Conservation (phyloP, 179 eudicot species). For the Camellia oleifera region DNA sequence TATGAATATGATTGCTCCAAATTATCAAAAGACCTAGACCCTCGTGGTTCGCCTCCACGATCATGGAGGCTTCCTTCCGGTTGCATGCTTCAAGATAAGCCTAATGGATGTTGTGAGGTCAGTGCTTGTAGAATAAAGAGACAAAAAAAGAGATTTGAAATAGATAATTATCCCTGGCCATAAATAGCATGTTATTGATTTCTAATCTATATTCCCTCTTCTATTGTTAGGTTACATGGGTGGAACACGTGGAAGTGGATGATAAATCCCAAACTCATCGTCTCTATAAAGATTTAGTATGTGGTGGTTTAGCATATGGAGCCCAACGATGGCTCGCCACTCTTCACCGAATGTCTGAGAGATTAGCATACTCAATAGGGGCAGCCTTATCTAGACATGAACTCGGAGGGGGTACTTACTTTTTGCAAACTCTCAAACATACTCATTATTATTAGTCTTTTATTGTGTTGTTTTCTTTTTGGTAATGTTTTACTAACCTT, state of each 20-base stretch:
- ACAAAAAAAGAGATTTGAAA: no score
- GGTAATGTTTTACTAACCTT: no score
- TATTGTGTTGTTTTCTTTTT: not conserved
- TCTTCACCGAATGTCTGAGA: constrained; percentile 59
- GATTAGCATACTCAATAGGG: constrained; percentile 34
- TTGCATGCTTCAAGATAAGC: constrained; percentile 32
- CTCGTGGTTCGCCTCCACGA: constrained; percentile 14
- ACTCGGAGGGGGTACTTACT: constrained; percentile 41
- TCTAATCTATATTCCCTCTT: not conserved
- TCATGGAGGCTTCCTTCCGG: constrained; percentile 42
- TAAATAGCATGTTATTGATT: not conserved
- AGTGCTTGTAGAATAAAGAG: not conserved
- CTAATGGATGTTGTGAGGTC: constrained; percentile 32
- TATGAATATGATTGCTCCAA: constrained; percentile 22
- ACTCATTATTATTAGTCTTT: no score
- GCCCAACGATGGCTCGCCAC: constrained; percentile 66
- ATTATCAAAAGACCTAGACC: not conserved
- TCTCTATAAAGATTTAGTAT: constrained; percentile 42
- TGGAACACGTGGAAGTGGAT: constrained; percentile 73
- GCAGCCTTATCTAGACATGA: constrained; percentile 28
- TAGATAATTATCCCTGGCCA: not conserved
- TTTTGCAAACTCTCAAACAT: no score
- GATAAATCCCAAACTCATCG: constrained; percentile 32
- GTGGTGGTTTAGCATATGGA: constrained; percentile 50
- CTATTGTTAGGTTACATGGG: constrained; percentile 43